Percentiles rank a stretch among this genome's conserved stretches.
These are phyloP conservation scores for Globisporangium spiculum DNA, from an alignment of 352 stramenopile genomes.

Conservation along the genomic window DNA sequence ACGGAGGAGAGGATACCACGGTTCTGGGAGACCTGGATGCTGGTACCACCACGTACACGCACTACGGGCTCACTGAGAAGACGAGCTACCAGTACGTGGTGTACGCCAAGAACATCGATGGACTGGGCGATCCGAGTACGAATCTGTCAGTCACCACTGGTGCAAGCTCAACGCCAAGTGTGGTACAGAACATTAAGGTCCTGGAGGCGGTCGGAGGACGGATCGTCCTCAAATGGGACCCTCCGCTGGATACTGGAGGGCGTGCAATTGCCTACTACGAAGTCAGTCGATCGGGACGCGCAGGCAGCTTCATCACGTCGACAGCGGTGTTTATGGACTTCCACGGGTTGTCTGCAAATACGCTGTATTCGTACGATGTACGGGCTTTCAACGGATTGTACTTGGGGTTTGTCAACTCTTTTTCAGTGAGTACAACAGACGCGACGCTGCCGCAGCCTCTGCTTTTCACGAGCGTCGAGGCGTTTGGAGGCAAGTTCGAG, in stretches of 20 bases:
- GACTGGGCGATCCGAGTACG: slow-evolving; percentile 26
- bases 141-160: slow-evolving; percentile 21
- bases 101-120: slow-evolving; percentile 49
- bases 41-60: slow-evolving; percentile 26
- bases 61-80: slow-evolving; percentile 37
- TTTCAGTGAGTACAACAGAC: slow-evolving; percentile 16
- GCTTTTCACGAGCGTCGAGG: slow-evolving; percentile 16
- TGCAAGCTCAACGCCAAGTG: slow-evolving; percentile 19
- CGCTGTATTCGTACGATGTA: slow-evolving; percentile 40
- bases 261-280: slow-evolving; percentile 40
- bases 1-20: background rate
- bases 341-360: slow-evolving; percentile 24
- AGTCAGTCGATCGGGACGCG: slow-evolving; percentile 24
- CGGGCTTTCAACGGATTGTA: slow-evolving; percentile 45
- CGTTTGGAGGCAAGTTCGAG: slow-evolving; percentile 45
- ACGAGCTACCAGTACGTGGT: slow-evolving; percentile 47
- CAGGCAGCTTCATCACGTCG: slow-evolving; percentile 14
- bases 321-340: slow-evolving; percentile 31
- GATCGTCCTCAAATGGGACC: slow-evolving; percentile 39
- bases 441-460: slow-evolving; percentile 29
- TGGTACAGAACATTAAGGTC: slow-evolving; percentile 21
- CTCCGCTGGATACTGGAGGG: slow-evolving; percentile 45
- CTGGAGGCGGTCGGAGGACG: slow-evolving; percentile 22
- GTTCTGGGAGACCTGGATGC: slow-evolving; percentile 8
- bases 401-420: slow-evolving; percentile 9